Evolutionary conservation across 2,329 filamentous ascomycete genomes (phyloP).

Genomic region (Teratosphaeria destructans): DNA sequence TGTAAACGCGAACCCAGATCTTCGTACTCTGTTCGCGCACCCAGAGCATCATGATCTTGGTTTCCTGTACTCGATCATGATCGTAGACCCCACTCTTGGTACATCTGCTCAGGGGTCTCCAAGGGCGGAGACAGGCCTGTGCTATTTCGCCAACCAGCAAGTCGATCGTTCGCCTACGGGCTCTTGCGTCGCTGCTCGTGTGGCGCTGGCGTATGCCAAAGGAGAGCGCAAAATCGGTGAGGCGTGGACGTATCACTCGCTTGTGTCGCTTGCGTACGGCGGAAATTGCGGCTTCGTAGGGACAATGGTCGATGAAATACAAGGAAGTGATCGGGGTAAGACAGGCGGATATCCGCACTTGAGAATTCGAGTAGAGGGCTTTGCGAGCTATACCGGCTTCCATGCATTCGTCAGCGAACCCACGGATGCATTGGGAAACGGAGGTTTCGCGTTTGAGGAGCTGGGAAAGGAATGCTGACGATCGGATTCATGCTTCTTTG

Average conservation of each 20-base stretch:
- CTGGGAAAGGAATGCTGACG: neutral
- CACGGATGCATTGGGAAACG: neutral
- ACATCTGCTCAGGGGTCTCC: conserved; percentile 6
- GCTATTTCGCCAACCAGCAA: conserved; percentile 33
- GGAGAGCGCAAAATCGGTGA: conserved; percentile 1
- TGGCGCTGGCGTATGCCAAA: conserved; percentile 16
- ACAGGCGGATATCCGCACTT: neutral
- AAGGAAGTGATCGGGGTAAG: neutral
- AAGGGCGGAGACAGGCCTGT: conserved; percentile 31
- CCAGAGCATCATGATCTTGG: conserved; percentile 24
- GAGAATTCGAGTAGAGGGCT: neutral
- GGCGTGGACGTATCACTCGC: conserved; percentile 8
- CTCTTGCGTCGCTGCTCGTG: conserved; percentile 21
- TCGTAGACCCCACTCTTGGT: conserved; percentile 23
- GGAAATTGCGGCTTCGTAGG: conserved; percentile 9
- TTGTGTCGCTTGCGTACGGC: conserved; percentile 6
- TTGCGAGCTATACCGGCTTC: neutral
- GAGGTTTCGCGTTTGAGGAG: neutral
- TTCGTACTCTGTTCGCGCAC: conserved; percentile 11
- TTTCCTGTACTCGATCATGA: conserved; percentile 30
- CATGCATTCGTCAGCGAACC: neutral
- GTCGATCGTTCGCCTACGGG: conserved; percentile 36
- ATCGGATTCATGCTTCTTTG: neutral
- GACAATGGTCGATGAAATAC: conserved; percentile 1
- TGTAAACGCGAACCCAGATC: conserved; percentile 20